phyloP scores from a whole-genome alignment of 2,329 filamentous ascomycete genomes.

The Phaeophleospora eucalypticola region DNA sequence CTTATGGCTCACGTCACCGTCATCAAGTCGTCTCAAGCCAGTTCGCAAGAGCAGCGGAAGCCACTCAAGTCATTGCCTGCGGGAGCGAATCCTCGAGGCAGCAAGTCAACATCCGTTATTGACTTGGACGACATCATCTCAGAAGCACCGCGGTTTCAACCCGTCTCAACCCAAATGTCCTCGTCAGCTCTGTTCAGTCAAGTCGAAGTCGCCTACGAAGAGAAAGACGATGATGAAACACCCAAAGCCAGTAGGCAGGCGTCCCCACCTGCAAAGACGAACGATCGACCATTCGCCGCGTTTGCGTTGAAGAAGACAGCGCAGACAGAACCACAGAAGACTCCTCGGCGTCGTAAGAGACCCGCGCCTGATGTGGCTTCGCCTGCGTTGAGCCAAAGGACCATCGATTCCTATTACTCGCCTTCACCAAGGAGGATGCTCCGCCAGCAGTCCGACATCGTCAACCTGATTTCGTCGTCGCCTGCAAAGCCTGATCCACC shows the following conservation, averaged over 20 bases:
- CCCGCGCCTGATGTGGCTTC: conserved; percentile 26
- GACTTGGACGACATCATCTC: background rate
- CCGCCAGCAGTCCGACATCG: conserved; percentile 14
- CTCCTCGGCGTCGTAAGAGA: conserved; percentile 27
- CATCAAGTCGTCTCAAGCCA: conserved; percentile 16
- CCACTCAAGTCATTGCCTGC: conserved; percentile 10
- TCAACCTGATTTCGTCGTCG: conserved; percentile 32
- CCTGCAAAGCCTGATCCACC: conserved; percentile 13
- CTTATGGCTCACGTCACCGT: conserved; percentile 11
- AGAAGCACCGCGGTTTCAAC: conserved; percentile 8
- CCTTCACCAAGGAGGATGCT: conserved; percentile 24
- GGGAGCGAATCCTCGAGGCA: conserved; percentile 7
- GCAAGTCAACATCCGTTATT: conserved; percentile 5
- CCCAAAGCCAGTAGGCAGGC: conserved; percentile 7
- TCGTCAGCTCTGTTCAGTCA: background rate
- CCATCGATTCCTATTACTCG: conserved; percentile 26
- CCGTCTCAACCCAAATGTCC: conserved; percentile 11
- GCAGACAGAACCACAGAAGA: conserved; percentile 12
- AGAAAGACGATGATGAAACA: conserved; percentile 15
- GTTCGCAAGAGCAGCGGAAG: conserved; percentile 8
- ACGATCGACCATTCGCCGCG: background rate
- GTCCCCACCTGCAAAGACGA: background rate
- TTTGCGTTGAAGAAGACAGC: conserved; percentile 2
- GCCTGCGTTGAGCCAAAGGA: conserved; percentile 21
- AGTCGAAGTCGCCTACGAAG: background rate